Percentiles rank a stretch among this genome's conserved stretches.
Conservation (phyloP, 2,329 filamentous ascomycete species). For the Arthroderma sp. region DNA sequence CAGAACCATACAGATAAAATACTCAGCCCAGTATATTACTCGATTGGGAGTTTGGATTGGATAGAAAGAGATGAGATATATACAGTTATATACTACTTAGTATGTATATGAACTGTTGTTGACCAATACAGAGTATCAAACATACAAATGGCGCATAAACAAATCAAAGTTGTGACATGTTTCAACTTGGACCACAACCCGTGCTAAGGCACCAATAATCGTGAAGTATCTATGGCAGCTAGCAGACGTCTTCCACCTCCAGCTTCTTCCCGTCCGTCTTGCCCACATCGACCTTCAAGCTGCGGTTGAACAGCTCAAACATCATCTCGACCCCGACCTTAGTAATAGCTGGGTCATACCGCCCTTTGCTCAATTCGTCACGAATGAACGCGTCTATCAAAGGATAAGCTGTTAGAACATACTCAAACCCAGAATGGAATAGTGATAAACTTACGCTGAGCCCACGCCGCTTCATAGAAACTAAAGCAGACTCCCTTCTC, state of each 20-base stretch:
- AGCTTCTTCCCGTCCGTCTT: slow-evolving; percentile 46
- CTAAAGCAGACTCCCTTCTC: slow-evolving; percentile 61
- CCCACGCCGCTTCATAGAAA: slow-evolving; percentile 85
- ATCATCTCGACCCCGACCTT: slow-evolving; percentile 87
- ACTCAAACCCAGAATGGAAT: background rate
- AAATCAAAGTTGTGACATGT: no score
- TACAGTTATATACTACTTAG: no score
- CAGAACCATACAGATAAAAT: no score
- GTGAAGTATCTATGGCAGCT: slow-evolving; percentile 3
- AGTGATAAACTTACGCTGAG: slow-evolving; percentile 49
- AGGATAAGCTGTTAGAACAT: background rate
- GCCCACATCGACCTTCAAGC: slow-evolving; percentile 67
- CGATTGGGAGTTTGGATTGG: no score
- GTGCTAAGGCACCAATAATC: no score
- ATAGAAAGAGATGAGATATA: no score
- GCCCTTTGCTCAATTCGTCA: slow-evolving; percentile 84
- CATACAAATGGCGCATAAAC: no score
- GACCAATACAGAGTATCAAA: no score
- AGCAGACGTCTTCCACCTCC: slow-evolving; percentile 62
- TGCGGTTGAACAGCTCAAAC: slow-evolving; percentile 69
- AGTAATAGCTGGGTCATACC: slow-evolving; percentile 76
- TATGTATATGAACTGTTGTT: no score
- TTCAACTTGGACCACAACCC: no score
- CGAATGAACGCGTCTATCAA: slow-evolving; percentile 71
- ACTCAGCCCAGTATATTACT: no score